Base-by-base conservation (phyloP, 495 filamentous ascomycete species). In the Melanomma pulvis-pyrius region DNA sequence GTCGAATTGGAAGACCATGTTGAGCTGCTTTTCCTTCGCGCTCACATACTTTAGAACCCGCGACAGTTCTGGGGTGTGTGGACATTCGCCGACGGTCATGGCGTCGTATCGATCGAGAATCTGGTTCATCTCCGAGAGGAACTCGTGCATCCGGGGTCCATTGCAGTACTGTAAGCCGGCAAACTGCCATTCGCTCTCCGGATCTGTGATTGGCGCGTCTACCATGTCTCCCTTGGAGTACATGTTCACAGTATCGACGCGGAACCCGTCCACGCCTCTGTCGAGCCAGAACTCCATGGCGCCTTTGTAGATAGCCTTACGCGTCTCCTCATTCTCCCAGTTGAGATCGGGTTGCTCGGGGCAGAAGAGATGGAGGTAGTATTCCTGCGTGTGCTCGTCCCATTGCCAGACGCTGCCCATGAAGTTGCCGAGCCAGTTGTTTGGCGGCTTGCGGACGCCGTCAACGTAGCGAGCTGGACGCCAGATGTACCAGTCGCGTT, bases 401-500 rank as follows among this genome's bases (percentile, higher is more conserved):
- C 39, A 44, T 44, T 58, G 22, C 66, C 59, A 69, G 30, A 44
- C 39, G 26, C 36, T 47, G 29, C 60, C 74, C 12, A 50, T 52
- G 53, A 76, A 75, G 34, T 69, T 68, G 17, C 32, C 28, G 9
- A 65, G 44, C 75, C 74, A 77, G 65, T 77, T 77, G 68, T 76
- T 76, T 0, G 75, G 75, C 22, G 73, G 74, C 25, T 66, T 44
- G 11, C 75, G 73, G 3, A 65, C 34, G 25, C 75, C 74, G 17
- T 71, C 44, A 1, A 44, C 57, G 34, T 72, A 73, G 29, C 66
- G 66, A 8, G 74, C 63, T 2, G 65, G 57, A 12, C 63, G 47
- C 74, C 74, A 78, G 52, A 75, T 75, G 55, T 76, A 76, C 71
- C 71, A 77, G 63, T 77, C 74, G n/a, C 69, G 57, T 22, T 73